Conservation (phyloP, 2,329 filamentous ascomycete genomes). For the Laburnicola sp. region DNA sequence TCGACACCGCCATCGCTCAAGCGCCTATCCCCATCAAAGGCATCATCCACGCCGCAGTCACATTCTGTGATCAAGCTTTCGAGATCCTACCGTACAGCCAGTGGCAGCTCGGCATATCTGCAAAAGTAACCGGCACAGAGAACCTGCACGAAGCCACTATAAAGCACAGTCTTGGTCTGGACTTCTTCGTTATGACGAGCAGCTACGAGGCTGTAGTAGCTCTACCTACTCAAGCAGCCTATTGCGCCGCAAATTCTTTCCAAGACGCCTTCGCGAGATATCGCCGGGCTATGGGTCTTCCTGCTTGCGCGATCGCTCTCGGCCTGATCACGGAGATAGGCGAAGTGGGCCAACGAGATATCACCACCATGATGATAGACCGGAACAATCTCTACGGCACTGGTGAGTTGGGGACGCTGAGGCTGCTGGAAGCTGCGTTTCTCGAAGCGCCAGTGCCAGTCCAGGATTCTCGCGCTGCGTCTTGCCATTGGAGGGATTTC, state of each 20-base stretch:
- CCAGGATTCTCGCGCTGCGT: slow-evolving; percentile 6
- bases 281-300: slow-evolving; percentile 17
- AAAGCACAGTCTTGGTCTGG: slow-evolving; percentile 11
- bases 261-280: slow-evolving; percentile 26
- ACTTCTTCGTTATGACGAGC: slow-evolving; percentile 33
- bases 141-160: slow-evolving; percentile 29
- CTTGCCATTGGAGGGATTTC: neutral
- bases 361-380: slow-evolving; percentile 4
- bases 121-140: slow-evolving; percentile 32
- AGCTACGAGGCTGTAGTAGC: slow-evolving; percentile 21
- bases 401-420: slow-evolving; percentile 9
- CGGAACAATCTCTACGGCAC: slow-evolving; percentile 15
- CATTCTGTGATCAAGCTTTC: slow-evolving; percentile 3
- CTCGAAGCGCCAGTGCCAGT: neutral
- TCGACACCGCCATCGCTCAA: neutral
- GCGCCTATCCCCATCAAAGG: slow-evolving; percentile 14
- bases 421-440: slow-evolving; percentile 19
- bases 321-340: slow-evolving; percentile 32
- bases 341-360: slow-evolving; percentile 4
- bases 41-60: slow-evolving; percentile 19
- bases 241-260: slow-evolving; percentile 28
- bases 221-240: slow-evolving; percentile 21
- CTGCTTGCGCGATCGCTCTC: slow-evolving; percentile 24
- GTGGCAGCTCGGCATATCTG: slow-evolving; percentile 9
- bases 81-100: slow-evolving; percentile 1